Evolutionary conservation across 2,329 filamentous ascomycete species (phyloP), one percentile per base, ranked within the genome.

Genomic region (Stemphylium lycopersici): DNA sequence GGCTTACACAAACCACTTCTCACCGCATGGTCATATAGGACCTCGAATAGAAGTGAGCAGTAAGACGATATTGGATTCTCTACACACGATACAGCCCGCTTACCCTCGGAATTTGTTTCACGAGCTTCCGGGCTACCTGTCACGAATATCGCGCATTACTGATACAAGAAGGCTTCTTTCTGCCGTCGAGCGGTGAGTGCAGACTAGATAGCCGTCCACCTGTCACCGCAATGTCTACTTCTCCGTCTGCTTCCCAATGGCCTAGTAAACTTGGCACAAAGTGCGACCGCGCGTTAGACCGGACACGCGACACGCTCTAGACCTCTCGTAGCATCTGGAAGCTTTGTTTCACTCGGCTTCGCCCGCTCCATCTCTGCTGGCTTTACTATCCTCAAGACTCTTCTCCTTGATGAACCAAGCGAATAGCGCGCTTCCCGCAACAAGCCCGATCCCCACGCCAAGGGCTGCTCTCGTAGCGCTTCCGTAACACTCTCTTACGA

Each of bases 401-500:
- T 79, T 80, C 63, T 81, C 79, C 43, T 66, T 68, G 20, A 81
- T 78, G 15, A 77, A 78, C 75, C 77, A 80, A 13, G 77, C 75
- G 53, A 72, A 74, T 0, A 78, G 38, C 3, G 77, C 76, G 31
- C 83, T 80, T 41, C 82, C 80, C 37, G 77, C 71, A 3, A 83
- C 80, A n/a, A 86, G 67, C 3, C 67, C 73, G 48, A 82, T 70
- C 67, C 82, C 74, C 29, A 86, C 76, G 2, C 66, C 75, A 65
- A 86, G 81, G 0, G 83, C 81, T 22, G 78, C 77, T 51, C 79
- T 78, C 6, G 79, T 82, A 36, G 83, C 81, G 63, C 76, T 77
- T 37, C 85, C 84, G 72, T 93, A 93, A 69, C 88, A 90, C 24
- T 77, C 75, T 33, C 84, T 81, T 3, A 93, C 89, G 11, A 89